A percentile compares a stretch with the other conserved stretches of the same genome.
Conservation (phyloP, 768 basidiomycete genomes). For the Trametes meyenii region DNA sequence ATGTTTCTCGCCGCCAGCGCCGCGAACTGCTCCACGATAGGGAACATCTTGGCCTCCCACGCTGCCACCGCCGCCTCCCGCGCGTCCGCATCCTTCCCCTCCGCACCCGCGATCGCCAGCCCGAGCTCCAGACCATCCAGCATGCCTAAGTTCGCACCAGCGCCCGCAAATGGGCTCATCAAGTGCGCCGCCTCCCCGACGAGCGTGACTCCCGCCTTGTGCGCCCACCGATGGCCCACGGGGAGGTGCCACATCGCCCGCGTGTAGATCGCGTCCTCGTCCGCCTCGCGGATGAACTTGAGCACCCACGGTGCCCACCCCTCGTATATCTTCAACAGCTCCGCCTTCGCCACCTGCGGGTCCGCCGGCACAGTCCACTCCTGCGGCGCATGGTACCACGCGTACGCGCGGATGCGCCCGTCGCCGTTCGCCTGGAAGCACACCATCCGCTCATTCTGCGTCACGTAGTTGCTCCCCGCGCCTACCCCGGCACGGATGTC, state of each 20-base stretch:
- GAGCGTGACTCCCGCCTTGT: conserved; percentile 9
- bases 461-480: conserved; percentile 33
- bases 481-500: conserved; percentile 28
- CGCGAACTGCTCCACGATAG: conserved; percentile 5
- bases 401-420: conserved; percentile 23
- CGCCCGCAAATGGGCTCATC: conserved; percentile 39
- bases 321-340: not conserved
- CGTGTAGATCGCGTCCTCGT: conserved; percentile 9
- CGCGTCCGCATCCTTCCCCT: too few species aligned
- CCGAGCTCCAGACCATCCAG: conserved; percentile 29
- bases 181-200: conserved; percentile 40
- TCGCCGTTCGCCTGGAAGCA: conserved; percentile 38
- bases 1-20: conserved; percentile 11
- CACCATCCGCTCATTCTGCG: conserved; percentile 32
- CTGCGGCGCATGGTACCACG: conserved; percentile 14
- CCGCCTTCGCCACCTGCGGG: conserved; percentile 13
- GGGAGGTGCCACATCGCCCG: conserved; percentile 24
- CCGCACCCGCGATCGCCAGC: not conserved
- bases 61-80: not conserved
- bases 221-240: conserved; percentile 19
- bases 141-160: conserved; percentile 42
- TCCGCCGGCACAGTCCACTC: conserved; percentile 10
- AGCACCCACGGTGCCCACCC: conserved; percentile 18
- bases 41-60: conserved; percentile 8
- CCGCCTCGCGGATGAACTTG: conserved; percentile 10